Evolutionary conservation across 75 land plant genomes (phyloP), one percentile per base, ranked within the genome.

Genomic region (Cryptomeria japonica): DNA sequence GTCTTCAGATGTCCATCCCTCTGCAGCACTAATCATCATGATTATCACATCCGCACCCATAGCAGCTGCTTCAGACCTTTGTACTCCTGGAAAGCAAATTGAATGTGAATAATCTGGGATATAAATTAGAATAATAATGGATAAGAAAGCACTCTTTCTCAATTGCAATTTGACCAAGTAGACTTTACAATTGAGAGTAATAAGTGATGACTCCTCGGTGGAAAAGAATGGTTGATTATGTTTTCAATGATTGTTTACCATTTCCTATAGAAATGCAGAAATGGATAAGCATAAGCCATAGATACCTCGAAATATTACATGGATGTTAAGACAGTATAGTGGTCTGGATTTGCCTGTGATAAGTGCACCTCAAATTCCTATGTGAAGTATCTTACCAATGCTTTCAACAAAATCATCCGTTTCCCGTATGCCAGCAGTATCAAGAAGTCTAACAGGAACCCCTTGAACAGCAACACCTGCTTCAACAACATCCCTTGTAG

Each of bases 401-500:
- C 91, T 97, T 89, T 98, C 99, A 46, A 98, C 99, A 87, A 95
- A 79, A 88, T 98, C 96, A 89, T 91, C 82, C 42, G 99, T 98
- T 82, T 93, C 95, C 80, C 99, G 92, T 51, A 98, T 97, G 75
- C 99, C 99, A 80, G 99, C 99, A 41, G 99, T 98, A 88, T 98
- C 99, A 83, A 98, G 96, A 88, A 98, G 95, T 16, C 92, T 98
- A 5, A 97, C 97, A 88, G 96, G 95, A 49, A 98, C 93, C 16
- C 99, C 99, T 82, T 88, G 78, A 79, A 98, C 93, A 37, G 92
- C 90, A 85, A 97, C 92, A 88, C 89, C 94, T 19, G 99, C 97
- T 89, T 98, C 99, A 82, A 98, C 93, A n/a, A 98, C 90, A 90
- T 98, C 99, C 36, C 99, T 91, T 38, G 99, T 98, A 13, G 99